phyloP scores from a whole-genome alignment of 2,329 filamentous ascomycete species.

The Emericellopsis atlantica region DNA sequence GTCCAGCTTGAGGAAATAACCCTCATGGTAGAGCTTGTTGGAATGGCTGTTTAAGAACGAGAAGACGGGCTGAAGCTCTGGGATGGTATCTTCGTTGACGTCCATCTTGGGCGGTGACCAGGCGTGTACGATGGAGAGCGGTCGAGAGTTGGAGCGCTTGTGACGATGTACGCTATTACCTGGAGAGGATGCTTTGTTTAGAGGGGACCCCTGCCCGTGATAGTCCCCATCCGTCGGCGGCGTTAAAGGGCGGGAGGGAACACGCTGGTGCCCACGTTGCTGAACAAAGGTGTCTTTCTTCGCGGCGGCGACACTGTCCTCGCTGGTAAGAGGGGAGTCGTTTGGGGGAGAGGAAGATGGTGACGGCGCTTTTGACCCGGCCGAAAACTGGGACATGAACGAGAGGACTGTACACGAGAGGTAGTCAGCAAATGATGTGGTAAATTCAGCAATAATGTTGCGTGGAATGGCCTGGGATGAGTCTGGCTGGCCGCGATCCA shows the following conservation, averaged over 20 bases:
- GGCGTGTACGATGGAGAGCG: slow-evolving; percentile 74
- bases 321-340: slow-evolving; percentile 14
- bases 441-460: background rate
- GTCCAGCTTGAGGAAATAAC: slow-evolving; percentile 93
- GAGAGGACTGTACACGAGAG: slow-evolving; percentile 52
- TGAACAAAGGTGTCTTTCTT: background rate
- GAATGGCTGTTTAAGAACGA: slow-evolving; percentile 86
- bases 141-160: slow-evolving; percentile 47
- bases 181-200: slow-evolving; percentile 23
- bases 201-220: slow-evolving; percentile 17
- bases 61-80: slow-evolving; percentile 90
- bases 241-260: slow-evolving; percentile 18
- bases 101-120: slow-evolving; percentile 83
- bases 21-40: slow-evolving; percentile 95
- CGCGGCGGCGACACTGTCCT: slow-evolving; percentile 7
- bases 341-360: slow-evolving; percentile 29
- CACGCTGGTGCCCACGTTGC: slow-evolving; percentile 13
- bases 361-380: slow-evolving; percentile 30
- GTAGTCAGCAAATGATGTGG: slow-evolving; percentile 2
- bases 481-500: background rate
- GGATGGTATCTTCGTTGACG: slow-evolving; percentile 70
- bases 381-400: slow-evolving; percentile 74
- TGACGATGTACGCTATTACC: slow-evolving; percentile 21
- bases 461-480: background rate
- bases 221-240: slow-evolving; percentile 26